These are phyloP conservation scores for Holtermannia corniformis DNA, from an alignment of 768 basidiomycete genomes.

Conservation along the genomic window DNA sequence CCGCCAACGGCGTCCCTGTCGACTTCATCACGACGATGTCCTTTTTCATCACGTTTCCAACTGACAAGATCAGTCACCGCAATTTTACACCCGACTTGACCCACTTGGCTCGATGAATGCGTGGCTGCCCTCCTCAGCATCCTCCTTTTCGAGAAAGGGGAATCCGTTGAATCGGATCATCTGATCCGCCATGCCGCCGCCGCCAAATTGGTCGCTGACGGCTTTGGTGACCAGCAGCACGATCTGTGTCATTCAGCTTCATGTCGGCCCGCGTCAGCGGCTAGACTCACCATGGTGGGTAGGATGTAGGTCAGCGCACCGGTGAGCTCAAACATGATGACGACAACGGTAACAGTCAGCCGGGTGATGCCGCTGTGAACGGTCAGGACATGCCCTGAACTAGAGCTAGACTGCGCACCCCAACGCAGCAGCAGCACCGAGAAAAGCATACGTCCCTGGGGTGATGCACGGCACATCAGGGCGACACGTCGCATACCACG, in stretches of 20 bases:
- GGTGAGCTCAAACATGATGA: constrained; percentile 98
- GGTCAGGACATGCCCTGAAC: background rate
- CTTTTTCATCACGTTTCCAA: constrained; percentile 80
- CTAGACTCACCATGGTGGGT: constrained; percentile 78
- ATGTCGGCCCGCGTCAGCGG: background rate
- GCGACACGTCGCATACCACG: constrained; percentile 80
- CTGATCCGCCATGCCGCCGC: constrained; percentile 89
- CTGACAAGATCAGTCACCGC: constrained; percentile 43
- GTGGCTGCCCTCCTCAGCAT: constrained; percentile 49
- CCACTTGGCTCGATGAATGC: constrained; percentile 81
- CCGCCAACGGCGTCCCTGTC: constrained; percentile 62
- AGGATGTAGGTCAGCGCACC: constrained; percentile 94
- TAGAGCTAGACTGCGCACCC: constrained; percentile 48
- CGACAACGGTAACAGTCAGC: constrained; percentile 94
- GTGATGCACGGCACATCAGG: constrained; percentile 95
- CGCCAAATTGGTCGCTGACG: constrained; percentile 88
- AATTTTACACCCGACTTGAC: constrained; percentile 23
- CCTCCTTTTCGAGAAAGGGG: constrained; percentile 93
- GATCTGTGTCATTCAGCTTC: constrained; percentile 53
- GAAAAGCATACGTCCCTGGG: constrained; percentile 93
- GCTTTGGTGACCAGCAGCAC: constrained; percentile 93
- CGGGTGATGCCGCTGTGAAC: constrained; percentile 77
- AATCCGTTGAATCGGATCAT: constrained; percentile 96
- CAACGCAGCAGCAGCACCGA: constrained; percentile 91
- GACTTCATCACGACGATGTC: constrained; percentile 65